phyloP scores from a whole-genome alignment of 1,284 basidiomycete genomes.

The Microbotryum lychnidis-dioicae region DNA sequence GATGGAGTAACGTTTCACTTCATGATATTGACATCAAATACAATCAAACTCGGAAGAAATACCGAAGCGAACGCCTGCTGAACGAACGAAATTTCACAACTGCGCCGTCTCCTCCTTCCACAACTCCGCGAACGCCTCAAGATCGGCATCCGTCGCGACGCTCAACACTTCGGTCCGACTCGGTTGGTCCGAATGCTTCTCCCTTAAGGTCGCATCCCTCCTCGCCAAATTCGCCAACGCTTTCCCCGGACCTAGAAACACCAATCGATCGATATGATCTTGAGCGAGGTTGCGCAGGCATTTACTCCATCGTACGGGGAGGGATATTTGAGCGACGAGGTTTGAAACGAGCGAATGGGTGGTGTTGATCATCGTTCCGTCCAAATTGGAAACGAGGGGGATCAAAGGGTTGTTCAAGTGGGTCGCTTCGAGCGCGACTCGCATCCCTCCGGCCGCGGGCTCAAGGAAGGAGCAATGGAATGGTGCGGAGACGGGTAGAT shows the following conservation, averaged over 20 bases:
- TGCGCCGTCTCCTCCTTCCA: conserved; percentile 13
- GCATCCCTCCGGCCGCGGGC: conserved; percentile 35
- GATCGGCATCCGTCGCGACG: conserved; percentile 28
- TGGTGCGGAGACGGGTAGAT: conserved; percentile 37
- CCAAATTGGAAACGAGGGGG: conserved; percentile 34
- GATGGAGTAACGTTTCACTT: too few relatives aligned
- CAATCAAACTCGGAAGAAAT: too few relatives aligned
- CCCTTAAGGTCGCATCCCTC: conserved; percentile 22
- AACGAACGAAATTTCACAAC: too few relatives aligned
- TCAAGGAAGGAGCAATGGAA: conserved; percentile 38
- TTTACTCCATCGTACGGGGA: conserved; percentile 35
- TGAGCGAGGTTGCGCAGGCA: conserved; percentile 28
- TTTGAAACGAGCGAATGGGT: conserved; percentile 29
- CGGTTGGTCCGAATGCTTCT: too few relatives aligned
- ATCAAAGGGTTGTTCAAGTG: conserved; percentile 22
- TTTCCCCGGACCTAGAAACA: conserved; percentile 38
- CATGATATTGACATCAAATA: too few relatives aligned
- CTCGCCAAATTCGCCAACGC: conserved; percentile 36
- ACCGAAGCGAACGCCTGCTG: too few relatives aligned
- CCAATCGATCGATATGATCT: conserved; percentile 19
- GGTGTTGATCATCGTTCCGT: conserved; percentile 27
- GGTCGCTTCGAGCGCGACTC: conserved; percentile 30
- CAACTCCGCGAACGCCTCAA: conserved; percentile 12
- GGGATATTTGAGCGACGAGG: conserved; percentile 35
- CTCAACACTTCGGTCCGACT: conserved; percentile 21